phyloP scores from a whole-genome alignment of 805 yeast species.

The Barnettozyma sp. region DNA sequence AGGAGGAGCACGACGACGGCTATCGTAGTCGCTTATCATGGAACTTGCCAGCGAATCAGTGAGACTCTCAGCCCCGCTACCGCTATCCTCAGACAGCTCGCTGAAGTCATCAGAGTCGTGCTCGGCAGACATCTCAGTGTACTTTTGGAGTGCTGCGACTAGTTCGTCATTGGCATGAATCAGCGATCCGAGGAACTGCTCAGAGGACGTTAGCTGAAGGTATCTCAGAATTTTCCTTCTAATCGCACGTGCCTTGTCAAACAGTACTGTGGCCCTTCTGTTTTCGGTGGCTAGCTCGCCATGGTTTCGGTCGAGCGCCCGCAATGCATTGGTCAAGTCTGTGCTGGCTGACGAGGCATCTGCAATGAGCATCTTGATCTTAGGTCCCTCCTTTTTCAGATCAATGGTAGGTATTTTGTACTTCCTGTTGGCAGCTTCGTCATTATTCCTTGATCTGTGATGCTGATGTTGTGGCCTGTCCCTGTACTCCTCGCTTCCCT shows the following conservation, averaged over 20 bases:
- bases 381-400: slow-evolving; percentile 64
- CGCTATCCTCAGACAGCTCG: slow-evolving; percentile 24
- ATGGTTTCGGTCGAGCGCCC: slow-evolving; percentile 32
- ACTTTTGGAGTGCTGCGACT: slow-evolving; percentile 62
- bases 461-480: slow-evolving; percentile 2
- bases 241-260: slow-evolving; percentile 66
- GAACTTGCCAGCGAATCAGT: slow-evolving; percentile 24
- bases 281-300: slow-evolving; percentile 60
- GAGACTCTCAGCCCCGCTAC: slow-evolving; percentile 28
- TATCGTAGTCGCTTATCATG: slow-evolving; percentile 23
- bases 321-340: slow-evolving; percentile 53
- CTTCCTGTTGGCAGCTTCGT: slow-evolving; percentile 36
- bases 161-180: slow-evolving; percentile 88
- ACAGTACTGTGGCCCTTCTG: slow-evolving; percentile 50
- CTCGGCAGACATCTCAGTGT: slow-evolving; percentile 49
- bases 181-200: slow-evolving; percentile 81
- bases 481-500: slow-evolving; percentile 19
- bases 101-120: slow-evolving; percentile 37
- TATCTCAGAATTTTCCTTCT: slow-evolving; percentile 76
- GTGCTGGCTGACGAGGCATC: slow-evolving; percentile 72
- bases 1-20: slow-evolving; percentile 18
- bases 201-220: slow-evolving; percentile 76
- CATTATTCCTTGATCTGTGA: too few relatives aligned
- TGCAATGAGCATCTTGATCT: slow-evolving; percentile 59
- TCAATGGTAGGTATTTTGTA: slow-evolving; percentile 64